Evolutionary conservation across 768 basidiomycete species (phyloP).

Genomic region (Auriscalpium vulgare): DNA sequence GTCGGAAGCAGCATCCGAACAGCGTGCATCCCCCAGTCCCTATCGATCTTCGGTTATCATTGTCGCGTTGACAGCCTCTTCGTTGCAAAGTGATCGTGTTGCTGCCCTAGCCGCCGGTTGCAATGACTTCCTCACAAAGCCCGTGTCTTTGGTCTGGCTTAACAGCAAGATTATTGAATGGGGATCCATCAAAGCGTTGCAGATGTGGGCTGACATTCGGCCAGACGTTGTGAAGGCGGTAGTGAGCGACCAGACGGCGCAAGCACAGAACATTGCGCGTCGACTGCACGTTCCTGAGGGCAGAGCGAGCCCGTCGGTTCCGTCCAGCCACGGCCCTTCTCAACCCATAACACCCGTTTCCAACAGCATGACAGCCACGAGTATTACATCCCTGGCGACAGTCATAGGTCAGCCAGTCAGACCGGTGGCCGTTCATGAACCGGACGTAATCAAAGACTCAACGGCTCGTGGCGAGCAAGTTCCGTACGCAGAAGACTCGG

Average conservation of each 20-base stretch:
- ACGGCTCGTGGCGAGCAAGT: no score
- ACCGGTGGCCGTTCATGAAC: no score
- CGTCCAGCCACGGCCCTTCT: slow-evolving; percentile 33
- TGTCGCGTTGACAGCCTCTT: slow-evolving; percentile 96
- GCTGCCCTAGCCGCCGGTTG: slow-evolving; percentile 97
- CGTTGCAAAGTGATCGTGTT: slow-evolving; percentile 90
- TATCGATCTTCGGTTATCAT: slow-evolving; percentile 95
- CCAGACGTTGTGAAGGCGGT: slow-evolving; percentile 49
- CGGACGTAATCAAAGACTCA: no score
- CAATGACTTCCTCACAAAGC: slow-evolving; percentile 98
- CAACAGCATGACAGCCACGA: background rate
- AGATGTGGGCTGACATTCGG: slow-evolving; percentile 84
- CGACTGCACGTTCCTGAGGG: slow-evolving; percentile 43
- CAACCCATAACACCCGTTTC: slow-evolving; percentile 8
- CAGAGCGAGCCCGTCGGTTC: slow-evolving; percentile 28
- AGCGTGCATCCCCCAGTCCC: slow-evolving; percentile 48
- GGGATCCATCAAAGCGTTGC: slow-evolving; percentile 93
- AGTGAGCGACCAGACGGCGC: slow-evolving; percentile 36
- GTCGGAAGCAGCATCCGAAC: slow-evolving; percentile 45
- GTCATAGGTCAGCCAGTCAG: no score
- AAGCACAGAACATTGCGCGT: slow-evolving; percentile 40
- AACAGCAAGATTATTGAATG: slow-evolving; percentile 99
- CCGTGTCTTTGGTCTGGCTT: slow-evolving; percentile 90
- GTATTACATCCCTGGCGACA: background rate
- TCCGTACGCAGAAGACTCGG: no score